These are phyloP conservation scores for Botryotinia convoluta DNA, from an alignment of 2,329 filamentous ascomycete genomes.

Conservation along the genomic window DNA sequence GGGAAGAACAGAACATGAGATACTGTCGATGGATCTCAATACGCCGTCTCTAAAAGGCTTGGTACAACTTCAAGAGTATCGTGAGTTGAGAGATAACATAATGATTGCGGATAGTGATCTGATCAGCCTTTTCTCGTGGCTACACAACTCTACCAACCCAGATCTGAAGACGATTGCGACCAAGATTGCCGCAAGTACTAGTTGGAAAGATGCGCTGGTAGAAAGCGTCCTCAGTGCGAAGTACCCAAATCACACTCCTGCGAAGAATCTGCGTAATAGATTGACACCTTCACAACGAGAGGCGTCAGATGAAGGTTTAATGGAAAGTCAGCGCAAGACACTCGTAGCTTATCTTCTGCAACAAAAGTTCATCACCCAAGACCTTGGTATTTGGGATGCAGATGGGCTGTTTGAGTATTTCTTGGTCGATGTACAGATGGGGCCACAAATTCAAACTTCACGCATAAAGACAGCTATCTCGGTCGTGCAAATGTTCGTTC, in stretches of 20 bases:
- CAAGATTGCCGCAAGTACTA: background rate
- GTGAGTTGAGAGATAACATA: background rate
- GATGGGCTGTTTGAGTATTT: constrained; percentile 38
- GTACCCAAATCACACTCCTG: background rate
- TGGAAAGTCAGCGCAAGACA: background rate
- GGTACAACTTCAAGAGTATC: background rate
- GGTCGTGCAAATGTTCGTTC: constrained; percentile 37
- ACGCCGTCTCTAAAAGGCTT: background rate
- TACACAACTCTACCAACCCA: background rate
- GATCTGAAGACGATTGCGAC: background rate
- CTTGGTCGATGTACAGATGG: constrained; percentile 39
- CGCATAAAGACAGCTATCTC: constrained; percentile 39
- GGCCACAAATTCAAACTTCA: constrained; percentile 33
- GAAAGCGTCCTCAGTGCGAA: background rate
- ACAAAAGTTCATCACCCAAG: background rate
- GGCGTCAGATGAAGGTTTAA: background rate
- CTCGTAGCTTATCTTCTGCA: background rate
- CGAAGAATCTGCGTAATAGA: background rate
- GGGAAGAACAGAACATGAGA: background rate
- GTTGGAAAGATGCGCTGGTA: background rate
- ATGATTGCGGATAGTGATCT: background rate
- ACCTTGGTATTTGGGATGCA: constrained; percentile 23
- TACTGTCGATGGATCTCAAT: background rate
- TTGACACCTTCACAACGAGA: background rate
- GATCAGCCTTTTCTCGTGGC: background rate